phyloP scores from a whole-genome alignment of 176 grass and related monocot genomes.

The Dendrocalamus sinicus region DNA sequence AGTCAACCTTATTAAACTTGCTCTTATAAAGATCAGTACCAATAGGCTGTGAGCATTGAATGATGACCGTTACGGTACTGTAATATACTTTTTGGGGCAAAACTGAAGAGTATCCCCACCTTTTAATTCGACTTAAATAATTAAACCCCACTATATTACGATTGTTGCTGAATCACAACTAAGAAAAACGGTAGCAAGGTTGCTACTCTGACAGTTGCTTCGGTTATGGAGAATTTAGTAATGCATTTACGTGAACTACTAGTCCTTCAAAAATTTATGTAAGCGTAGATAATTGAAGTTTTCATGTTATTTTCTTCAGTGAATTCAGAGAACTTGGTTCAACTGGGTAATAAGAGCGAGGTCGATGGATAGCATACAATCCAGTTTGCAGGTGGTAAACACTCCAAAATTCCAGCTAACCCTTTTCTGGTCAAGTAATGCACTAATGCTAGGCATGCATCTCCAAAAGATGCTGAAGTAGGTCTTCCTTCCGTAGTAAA shows the following conservation, averaged over 20 bases:
- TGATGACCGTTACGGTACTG: neutral
- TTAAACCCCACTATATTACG: neutral
- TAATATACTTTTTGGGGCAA: neutral
- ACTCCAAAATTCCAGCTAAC: slow-evolving; percentile 80
- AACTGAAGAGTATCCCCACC: neutral
- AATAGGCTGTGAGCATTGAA: neutral
- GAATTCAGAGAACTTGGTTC: slow-evolving; percentile 60
- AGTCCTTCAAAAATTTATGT: neutral
- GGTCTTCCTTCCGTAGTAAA: slow-evolving; percentile 63
- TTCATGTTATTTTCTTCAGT: slow-evolving; percentile 49
- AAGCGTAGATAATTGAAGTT: neutral
- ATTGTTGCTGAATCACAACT: neutral
- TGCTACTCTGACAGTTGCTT: neutral
- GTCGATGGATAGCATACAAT: slow-evolving; percentile 81
- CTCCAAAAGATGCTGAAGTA: neutral
- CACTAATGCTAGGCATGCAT: slow-evolving; percentile 21
- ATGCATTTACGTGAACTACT: neutral
- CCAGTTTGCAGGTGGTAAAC: slow-evolving; percentile 90
- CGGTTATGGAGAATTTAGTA: neutral
- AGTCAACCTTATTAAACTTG: too few relatives aligned
- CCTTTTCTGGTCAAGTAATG: slow-evolving; percentile 60
- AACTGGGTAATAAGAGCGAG: slow-evolving; percentile 57
- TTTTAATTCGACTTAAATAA: neutral
- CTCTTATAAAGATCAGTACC: neutral
- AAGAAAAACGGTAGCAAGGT: neutral